A percentile compares a stretch with the other conserved stretches of the same genome.
These are phyloP conservation scores for Metschnikowia orientalis DNA, from an alignment of 805 yeast genomes.

Conservation along the genomic window DNA sequence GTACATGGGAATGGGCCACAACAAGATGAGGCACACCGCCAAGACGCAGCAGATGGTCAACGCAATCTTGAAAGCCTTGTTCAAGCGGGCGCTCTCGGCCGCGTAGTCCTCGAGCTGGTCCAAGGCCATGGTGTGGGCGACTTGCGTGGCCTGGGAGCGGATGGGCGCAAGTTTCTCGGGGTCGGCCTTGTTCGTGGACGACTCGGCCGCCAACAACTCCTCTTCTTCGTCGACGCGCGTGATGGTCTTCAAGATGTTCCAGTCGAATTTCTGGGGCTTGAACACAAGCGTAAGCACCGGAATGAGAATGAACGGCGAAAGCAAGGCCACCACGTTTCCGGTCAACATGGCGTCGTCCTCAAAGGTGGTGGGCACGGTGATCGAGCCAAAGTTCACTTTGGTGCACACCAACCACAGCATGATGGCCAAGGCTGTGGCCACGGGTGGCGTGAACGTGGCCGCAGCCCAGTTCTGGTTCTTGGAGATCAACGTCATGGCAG, in stretches of 20 bases:
- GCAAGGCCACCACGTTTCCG: slow-evolving; percentile 80
- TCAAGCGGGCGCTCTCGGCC: slow-evolving; percentile 51
- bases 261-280: slow-evolving; percentile 72
- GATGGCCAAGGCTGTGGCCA: slow-evolving; percentile 72
- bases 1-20: slow-evolving; percentile 96
- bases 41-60: slow-evolving; percentile 55
- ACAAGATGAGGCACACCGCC: slow-evolving; percentile 58
- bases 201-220: slow-evolving; percentile 47
- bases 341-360: slow-evolving; percentile 84
- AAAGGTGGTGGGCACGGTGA: slow-evolving; percentile 52
- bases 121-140: slow-evolving; percentile 37
- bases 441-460: slow-evolving; percentile 69
- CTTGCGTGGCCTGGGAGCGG: slow-evolving; percentile 35
- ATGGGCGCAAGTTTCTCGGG: slow-evolving; percentile 31
- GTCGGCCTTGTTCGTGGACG: slow-evolving; percentile 12
- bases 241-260: slow-evolving; percentile 56
- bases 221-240: slow-evolving; percentile 68
- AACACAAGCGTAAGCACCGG: slow-evolving; percentile 63
- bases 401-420: slow-evolving; percentile 49
- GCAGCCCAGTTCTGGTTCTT: slow-evolving; percentile 62
- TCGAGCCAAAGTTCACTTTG: slow-evolving; percentile 28
- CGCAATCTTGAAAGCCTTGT: slow-evolving; percentile 58
- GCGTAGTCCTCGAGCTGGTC: slow-evolving; percentile 21
- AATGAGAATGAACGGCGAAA: slow-evolving; percentile 62
- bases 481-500: slow-evolving; percentile 62